Evolutionary conservation across 169 alveolate genomes (phyloP), one percentile per base, ranked within the genome.

Genomic region (Plasmodium yoelii): DNA sequence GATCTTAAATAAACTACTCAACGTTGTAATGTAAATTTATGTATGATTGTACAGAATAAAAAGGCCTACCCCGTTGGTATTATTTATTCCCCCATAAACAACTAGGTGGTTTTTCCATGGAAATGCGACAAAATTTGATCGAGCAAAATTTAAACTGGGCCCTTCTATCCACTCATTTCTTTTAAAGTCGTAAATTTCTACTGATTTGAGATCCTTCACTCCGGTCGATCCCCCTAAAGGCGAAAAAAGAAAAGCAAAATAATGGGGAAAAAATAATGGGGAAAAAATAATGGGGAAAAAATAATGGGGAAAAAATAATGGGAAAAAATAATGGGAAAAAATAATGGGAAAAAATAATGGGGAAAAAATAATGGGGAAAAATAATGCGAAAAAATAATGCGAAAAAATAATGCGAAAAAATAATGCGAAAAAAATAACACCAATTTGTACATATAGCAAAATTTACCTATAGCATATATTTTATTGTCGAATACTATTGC

Each of bases 171-270:
- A 82, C 19, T 56, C 64, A 9, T 70, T 55, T 12, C 12, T 82
- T 60, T 82, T 46, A 10, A 68, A 65, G 65, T 82, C 90, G 53
- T 82, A 82, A 56, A 82, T 82, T 68, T 82, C 90, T 34, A 82
- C 90, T 12, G 90, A 82, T 49, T 44, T 82, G 22, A 82, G 63
- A 26, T 82, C 57, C 42, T 82, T 82, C 19, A 82, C 86, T 53
- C 90, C 90, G 28, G 90, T 68, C 0, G 82, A 69, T 57, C 90
- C 90, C 13, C 90, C 90, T 82, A 39, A 39, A 24, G 51, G 39
- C 42, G 18, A 69, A 82, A 46, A 24, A 67, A 15, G 56, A 44
- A 55, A 64, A 49, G 28, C 5, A 24, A 18, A 34, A 24, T 9
- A 47, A 64, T 28, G 0, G 10, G 22, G 5, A 49, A 68, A 13